Evolutionary conservation across 2,329 filamentous ascomycete genomes (phyloP), one percentile per base, ranked within the genome.

Genomic region (Purpureocillium takamizusanense): DNA sequence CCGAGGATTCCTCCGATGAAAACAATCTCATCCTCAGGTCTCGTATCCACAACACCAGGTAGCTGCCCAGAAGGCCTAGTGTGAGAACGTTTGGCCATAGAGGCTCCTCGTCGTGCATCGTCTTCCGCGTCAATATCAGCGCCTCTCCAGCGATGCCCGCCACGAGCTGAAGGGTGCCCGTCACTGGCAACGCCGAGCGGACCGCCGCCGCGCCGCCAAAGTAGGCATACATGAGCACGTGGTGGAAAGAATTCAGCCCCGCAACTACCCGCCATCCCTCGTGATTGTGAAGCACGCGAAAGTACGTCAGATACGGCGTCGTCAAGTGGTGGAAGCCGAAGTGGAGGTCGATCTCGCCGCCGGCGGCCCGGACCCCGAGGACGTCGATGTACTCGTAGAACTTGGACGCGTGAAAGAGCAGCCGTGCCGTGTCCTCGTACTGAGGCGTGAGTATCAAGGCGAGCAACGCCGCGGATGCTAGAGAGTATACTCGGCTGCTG

Each of bases 371-470:
- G n/a, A 57, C 50, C 36, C 46, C 50, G 25, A 57, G 46, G 12
- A 57, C 50, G 35, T 58, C 54, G 18, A 55, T 31, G 38, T 55
- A 54, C 36, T 59, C 54, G 38, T 56, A 57, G 31, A 57, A 49
- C 37, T 55, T 58, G 33, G 51, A 55, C 8, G 46, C 38, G 33
- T 56, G 52, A 32, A 48, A 58, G 7, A 52, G 25, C 11, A 33
- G 31, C 13, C 44, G 40, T 13, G 39, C 32, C 4, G 25, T 27
- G 4, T 28, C 15, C 7, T 43, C 34, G 10, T 44, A 28, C 10
- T 17, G 23, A 3, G 45, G 38, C 5, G 31, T 39, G 13, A 44
- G 8, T 11, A 41, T 42, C 9, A 45, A 18, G 16, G 29, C 2
- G 11, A 49, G 21, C 23, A 12, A 43, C 25, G 9, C 16, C 21